Conservation (phyloP, 257 asterid species). For the Scutellaria minor region DNA sequence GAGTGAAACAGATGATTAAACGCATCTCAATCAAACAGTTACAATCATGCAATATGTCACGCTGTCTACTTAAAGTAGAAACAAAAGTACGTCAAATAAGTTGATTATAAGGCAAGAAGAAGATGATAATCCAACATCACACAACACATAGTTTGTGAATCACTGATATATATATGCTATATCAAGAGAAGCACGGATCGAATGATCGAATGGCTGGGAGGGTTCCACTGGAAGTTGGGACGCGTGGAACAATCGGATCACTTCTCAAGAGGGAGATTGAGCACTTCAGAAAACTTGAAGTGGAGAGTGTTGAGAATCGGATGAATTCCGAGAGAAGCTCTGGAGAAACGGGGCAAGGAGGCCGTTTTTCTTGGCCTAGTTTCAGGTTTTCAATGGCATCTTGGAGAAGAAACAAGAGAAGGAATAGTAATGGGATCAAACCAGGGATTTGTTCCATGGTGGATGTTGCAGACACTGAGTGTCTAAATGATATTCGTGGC, state of each 20-base stretch:
- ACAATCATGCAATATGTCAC: conserved; percentile 42
- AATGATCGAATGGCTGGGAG: conserved; percentile 45
- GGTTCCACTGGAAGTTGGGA: conserved; percentile 62
- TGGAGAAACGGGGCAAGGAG: conserved; percentile 31
- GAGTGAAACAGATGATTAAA: conserved; percentile 37
- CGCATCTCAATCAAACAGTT: conserved; percentile 33
- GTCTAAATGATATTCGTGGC: conserved; percentile 47
- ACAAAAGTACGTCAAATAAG: conserved; percentile 15
- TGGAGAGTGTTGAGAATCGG: conserved; percentile 42
- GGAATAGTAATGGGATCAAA: conserved; percentile 44
- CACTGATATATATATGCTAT: background rate
- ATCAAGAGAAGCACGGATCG: background rate
- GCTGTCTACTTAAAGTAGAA: conserved; percentile 30
- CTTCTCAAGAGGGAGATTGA: conserved; percentile 87
- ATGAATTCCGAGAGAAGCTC: conserved; percentile 38
- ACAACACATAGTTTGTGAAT: no score
- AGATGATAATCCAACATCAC: background rate
- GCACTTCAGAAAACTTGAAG: conserved; percentile 58
- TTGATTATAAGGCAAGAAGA: conserved; percentile 25
- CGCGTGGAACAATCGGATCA: conserved; percentile 87
- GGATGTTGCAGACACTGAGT: conserved; percentile 40
- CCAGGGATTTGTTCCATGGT: conserved; percentile 48
- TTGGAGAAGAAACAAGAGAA: conserved; percentile 70
- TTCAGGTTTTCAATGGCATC: conserved; percentile 48
- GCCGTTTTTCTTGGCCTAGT: conserved; percentile 55